A percentile compares a stretch with the other conserved stretches of the same genome.
Evolutionary conservation across 768 basidiomycete genomes (phyloP).

Genomic region (Auriscalpium orientale): DNA sequence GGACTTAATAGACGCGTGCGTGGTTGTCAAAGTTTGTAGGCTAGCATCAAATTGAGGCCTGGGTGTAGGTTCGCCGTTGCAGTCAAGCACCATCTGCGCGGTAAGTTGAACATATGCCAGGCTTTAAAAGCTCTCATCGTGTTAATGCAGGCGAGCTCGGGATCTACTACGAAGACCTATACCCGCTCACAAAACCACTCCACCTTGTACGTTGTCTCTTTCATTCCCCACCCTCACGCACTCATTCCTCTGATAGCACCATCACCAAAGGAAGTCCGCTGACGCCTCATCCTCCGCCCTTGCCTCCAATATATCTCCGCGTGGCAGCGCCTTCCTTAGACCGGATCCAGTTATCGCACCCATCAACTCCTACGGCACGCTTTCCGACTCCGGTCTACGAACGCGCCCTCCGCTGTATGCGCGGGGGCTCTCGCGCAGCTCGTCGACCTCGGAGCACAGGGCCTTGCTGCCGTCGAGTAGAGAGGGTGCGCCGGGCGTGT

Average conservation of each 20-base stretch:
- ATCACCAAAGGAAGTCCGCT: background rate
- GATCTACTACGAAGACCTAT: constrained; percentile 57
- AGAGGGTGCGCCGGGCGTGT: background rate
- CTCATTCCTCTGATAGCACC: background rate
- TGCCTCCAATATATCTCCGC: background rate
- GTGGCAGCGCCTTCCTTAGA: too few species aligned
- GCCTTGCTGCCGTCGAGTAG: constrained; percentile 30
- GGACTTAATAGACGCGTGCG: constrained; percentile 51
- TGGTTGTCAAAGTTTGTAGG: background rate
- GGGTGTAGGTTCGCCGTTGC: constrained; percentile 43
- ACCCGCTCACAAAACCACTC: constrained; percentile 46
- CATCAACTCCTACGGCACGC: constrained; percentile 46
- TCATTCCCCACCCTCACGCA: too few species aligned
- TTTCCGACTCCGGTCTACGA: constrained; percentile 23
- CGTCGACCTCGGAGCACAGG: constrained; percentile 20
- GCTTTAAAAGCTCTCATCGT: background rate
- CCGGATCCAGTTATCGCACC: constrained; percentile 34
- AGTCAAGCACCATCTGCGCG: constrained; percentile 56
- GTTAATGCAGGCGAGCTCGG: constrained; percentile 41
- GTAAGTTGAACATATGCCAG: constrained; percentile 16
- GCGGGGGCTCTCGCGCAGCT: constrained; percentile 6
- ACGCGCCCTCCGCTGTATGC: constrained; percentile 14
- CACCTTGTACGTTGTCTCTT: constrained; percentile 35
- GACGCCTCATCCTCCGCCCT: background rate
- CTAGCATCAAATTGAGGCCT: background rate